Base-by-base conservation (phyloP, 306 rosid genomes). In the Ceratonia siliqua region DNA sequence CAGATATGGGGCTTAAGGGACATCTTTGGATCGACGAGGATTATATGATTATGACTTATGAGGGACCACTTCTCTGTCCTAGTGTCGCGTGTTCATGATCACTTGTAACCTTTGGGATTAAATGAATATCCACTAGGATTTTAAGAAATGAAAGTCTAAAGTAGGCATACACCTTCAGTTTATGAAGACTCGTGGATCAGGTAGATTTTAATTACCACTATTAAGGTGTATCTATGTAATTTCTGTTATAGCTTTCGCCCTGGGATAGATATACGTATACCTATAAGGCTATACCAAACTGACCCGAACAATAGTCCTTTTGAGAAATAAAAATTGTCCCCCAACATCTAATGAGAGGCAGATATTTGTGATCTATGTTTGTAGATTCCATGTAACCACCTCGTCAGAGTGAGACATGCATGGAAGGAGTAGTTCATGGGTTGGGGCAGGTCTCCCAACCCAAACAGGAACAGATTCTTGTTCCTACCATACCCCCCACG, bases 401-500 rank as follows among this genome's bases (percentile, higher is more conserved):
- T 66, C 76, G 68, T 52, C 72, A 17, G 77, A 75, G 69, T 43
- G 83, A 65, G 78, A 82, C 68, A 79, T 72, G 71, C 69, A 59
- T 73, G 79, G 58, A 79, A 55, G 87, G 88, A 89, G 84, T 82
- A 18, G 90, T 85, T 89, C 78, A 61, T 62, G 70, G 75, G 78
- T 80, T 78, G 81, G 87, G 78, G 90, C 82, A 88, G 96, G 92
- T 91, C 62, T 68, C 79, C 85, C 86, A 68, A 73, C 81, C 94
- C 73, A 67, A 77, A 74, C 63, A 68, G 78, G 80, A 83, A 73
- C 73, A 83, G 56, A 83, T 85, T 85, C 88, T 77, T 78, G 73
- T 78, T 78, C 67, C 73, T 58, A 53, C 43, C 75, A 46, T 62
- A 79, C 81, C 87, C 82, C 87, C 81, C 86, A 82, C 80, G 38